Conservation (phyloP, 2,329 filamentous ascomycete genomes). For the Camptophora hylomeconis region DNA sequence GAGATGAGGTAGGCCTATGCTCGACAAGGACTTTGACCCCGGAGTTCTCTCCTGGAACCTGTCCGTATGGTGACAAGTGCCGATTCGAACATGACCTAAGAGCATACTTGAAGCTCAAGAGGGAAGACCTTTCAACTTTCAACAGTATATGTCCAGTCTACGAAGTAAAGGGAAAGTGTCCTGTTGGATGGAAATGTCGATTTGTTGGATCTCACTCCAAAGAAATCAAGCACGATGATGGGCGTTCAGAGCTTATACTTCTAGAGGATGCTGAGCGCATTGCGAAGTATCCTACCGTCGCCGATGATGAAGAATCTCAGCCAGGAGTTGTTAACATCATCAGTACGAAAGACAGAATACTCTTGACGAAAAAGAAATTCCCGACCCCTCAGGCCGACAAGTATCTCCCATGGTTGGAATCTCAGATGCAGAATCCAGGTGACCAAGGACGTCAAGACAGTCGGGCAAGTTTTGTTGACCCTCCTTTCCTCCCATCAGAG, state of each 20-base stretch:
- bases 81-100: slow-evolving; percentile 73
- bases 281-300: slow-evolving; percentile 7
- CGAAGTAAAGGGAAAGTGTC: slow-evolving; percentile 61
- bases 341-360: slow-evolving; percentile 54
- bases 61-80: slow-evolving; percentile 68
- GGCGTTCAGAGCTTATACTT: slow-evolving; percentile 68
- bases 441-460: slow-evolving; percentile 46
- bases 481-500: slow-evolving; percentile 79
- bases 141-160: slow-evolving; percentile 71
- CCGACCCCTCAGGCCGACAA: slow-evolving; percentile 60
- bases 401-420: slow-evolving; percentile 66
- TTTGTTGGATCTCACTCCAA: slow-evolving; percentile 78
- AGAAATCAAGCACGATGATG: slow-evolving; percentile 66
- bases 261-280: slow-evolving; percentile 35
- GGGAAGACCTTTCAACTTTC: slow-evolving; percentile 65
- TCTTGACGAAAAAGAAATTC: slow-evolving; percentile 59
- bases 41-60: slow-evolving; percentile 69
- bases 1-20: slow-evolving; percentile 67
- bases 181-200: slow-evolving; percentile 85
- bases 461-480: slow-evolving; percentile 69
- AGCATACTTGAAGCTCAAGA: slow-evolving; percentile 70
- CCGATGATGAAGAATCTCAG: slow-evolving; percentile 24
- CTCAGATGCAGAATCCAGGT: slow-evolving; percentile 34
- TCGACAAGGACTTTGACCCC: slow-evolving; percentile 55
- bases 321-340: slow-evolving; percentile 66